These are phyloP conservation scores for Trichosporon sp. DNA, from an alignment of 1,284 basidiomycete genomes.

Conservation along the genomic window DNA sequence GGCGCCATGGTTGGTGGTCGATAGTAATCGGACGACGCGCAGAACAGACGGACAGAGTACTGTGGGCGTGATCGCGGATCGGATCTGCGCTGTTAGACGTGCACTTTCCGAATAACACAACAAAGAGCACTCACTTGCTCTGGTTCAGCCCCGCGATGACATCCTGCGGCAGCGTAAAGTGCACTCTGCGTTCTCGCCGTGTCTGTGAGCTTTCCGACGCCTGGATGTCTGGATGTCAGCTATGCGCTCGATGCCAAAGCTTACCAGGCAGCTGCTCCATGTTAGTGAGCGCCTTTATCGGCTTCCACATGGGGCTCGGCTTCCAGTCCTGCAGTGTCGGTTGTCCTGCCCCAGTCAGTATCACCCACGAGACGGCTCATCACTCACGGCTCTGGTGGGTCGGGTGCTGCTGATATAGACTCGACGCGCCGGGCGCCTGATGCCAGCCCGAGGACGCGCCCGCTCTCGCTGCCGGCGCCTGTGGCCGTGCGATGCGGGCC, in stretches of 20 bases:
- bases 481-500: neutral
- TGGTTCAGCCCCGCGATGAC: conserved; percentile 35
- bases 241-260: neutral
- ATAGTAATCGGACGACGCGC: conserved; percentile 83
- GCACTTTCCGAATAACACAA: no score
- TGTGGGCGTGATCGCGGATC: conserved; percentile 27
- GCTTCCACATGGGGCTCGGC: conserved; percentile 45
- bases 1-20: conserved; percentile 44
- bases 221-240: conserved; percentile 28
- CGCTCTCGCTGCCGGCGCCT: neutral
- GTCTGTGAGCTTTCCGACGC: conserved; percentile 30
- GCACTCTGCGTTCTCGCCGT: conserved; percentile 25
- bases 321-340: conserved; percentile 39
- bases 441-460: neutral
- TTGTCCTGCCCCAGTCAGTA: conserved; percentile 4
- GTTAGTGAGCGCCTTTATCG: conserved; percentile 37
- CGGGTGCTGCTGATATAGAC: neutral
- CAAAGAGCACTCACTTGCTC: conserved; percentile 23
- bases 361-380: neutral
- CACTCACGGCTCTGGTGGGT: neutral
- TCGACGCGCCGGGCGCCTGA: neutral
- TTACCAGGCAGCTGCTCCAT: conserved; percentile 39
- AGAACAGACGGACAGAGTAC: conserved; percentile 67
- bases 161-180: conserved; percentile 31
- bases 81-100: conserved; percentile 14